Evolutionary conservation across 2,329 filamentous ascomycete genomes (phyloP), one percentile per base, ranked within the genome.

Genomic region (Ophiognomonia clavigignenti-juglandacearum): DNA sequence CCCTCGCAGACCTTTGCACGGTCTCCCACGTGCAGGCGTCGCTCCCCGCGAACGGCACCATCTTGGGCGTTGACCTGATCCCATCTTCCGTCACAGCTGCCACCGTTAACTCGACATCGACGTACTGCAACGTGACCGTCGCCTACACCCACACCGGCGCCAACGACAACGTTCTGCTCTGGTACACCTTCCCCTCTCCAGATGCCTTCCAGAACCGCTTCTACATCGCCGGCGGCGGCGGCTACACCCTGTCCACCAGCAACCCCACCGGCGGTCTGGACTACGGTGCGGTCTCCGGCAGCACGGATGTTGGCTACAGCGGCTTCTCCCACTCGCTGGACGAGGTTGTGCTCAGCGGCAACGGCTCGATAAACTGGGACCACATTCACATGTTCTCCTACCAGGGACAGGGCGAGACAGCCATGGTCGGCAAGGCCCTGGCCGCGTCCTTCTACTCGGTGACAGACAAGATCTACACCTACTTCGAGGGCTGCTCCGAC

Each of bases 341-440:
- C 43, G 60, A 63, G 16, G 66, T 70, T 2, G 61, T 67, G 13
- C 61, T 75, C 1, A 57, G 61, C 41, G 68, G 61, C n/a, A 77
- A 80, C 48, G 74, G 74, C 10, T 70, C 71, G 3, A 64, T 75
- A 54, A 74, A 78, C 58, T 77, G 67, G 62, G 65, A 78, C 27
- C 61, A 68, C 1, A 63, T 68, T 3, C 68, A 72, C 60, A 74
- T 71, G 63, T 78, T 77, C 44, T 66, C 62, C 1, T 78, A 78
- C 60, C 64, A 71, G 51, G 75, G 70, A 0, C 61, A 77, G 1
- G 69, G 70, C 37, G 77, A 80, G 58, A 69, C 78, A 65, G 74
- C 69, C 9, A 54, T 62, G 19, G 56, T 77, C 10, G 72, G 71
- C 20, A 75, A 76, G 53, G 58, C 61, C 3, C 45, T 77, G 35